Evolutionary conservation across 805 yeast species (phyloP), one percentile per base, ranked within the genome.

Genomic region (Yarrowia phangngaensis): DNA sequence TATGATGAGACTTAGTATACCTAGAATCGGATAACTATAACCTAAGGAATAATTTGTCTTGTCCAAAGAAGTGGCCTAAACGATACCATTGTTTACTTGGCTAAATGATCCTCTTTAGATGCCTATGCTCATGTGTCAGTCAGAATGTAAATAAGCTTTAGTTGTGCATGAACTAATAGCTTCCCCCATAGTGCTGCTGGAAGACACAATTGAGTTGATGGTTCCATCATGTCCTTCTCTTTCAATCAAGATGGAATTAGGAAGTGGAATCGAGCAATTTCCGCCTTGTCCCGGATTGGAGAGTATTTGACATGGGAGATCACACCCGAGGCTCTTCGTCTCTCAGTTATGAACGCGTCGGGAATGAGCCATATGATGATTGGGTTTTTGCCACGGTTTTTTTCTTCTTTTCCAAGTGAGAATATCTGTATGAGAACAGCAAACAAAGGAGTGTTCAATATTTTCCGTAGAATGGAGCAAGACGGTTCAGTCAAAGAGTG

Each of bases 361-460:
- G 45, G 45, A 4, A 9, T 38, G 14, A 38, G 45, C 9, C 45
- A 38, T 8, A 26, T 38, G 32, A 27, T 24, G 24, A 27, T 38
- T 16, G 13, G 13, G 6, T 38, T 38, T 14, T 19, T 38, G 19
- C 45, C 45, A 2, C 19, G 12, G 1, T 38, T 38, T 19, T 38
- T 38, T 4, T 38, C 27, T 13, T 2, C 11, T 12, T 6, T 13
- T 13, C 19, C 24, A 4, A 8, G 8, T 11, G 4, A 1, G 22
- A 15, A 7, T 7, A 14, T 6, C 19, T 13, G 32, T 3, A 26
- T 38, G 11, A 27, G 32, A 2, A 38, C 45, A 9, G 45, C 45
- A 23, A 26, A 26, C 31, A 38, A 38, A 24, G 45, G 45, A 17
- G 19, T 38, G 17, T 38, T 38, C 45, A 38, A 38, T 24, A 38